These are phyloP conservation scores for Trichoderma virens DNA, from an alignment of 495 filamentous ascomycete species.

Conservation along the genomic window DNA sequence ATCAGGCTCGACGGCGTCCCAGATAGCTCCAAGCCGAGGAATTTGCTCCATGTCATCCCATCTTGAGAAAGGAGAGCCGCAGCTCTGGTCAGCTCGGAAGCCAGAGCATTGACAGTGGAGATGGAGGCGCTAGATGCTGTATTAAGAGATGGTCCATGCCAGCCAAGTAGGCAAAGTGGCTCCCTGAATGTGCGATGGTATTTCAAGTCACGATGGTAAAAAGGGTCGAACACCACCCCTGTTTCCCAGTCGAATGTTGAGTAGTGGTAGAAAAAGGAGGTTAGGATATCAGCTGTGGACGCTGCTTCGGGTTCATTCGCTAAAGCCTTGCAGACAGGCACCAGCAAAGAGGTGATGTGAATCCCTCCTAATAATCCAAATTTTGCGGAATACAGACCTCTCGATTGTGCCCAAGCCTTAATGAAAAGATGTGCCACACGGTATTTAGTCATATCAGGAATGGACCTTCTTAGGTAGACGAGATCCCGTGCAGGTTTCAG, in stretches of 20 bases:
- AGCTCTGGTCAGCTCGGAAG: conserved; percentile 41
- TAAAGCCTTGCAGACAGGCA: conserved; percentile 44
- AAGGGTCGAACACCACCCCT: conserved; percentile 43
- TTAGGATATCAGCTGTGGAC: conserved; percentile 35
- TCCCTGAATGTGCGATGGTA: conserved; percentile 45
- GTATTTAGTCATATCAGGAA: conserved; percentile 45
- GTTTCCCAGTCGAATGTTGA: conserved; percentile 44
- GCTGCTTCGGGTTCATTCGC: conserved; percentile 16
- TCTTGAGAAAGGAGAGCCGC: conserved; percentile 22
- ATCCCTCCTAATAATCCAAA: conserved; percentile 53
- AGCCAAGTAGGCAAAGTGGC: conserved; percentile 48
- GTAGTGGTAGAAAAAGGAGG: conserved; percentile 52
- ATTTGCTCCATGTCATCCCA: conserved; percentile 32
- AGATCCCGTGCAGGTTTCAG: conserved; percentile 51
- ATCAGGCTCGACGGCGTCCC: conserved; percentile 4
- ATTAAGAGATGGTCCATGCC: conserved; percentile 46
- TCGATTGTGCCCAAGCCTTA: conserved; percentile 45
- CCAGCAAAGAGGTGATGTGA: conserved; percentile 49
- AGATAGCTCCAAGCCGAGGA: conserved; percentile 22
- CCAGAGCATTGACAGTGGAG: conserved; percentile 38
- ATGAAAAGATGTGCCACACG: conserved; percentile 44
- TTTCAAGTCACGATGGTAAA: conserved; percentile 34
- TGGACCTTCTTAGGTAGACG: conserved; percentile 41
- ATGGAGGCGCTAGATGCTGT: conserved; percentile 40
- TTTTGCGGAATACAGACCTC: conserved; percentile 48